Base-by-base conservation (phyloP, 179 eudicot genomes). In the Silene vulgaris region DNA sequence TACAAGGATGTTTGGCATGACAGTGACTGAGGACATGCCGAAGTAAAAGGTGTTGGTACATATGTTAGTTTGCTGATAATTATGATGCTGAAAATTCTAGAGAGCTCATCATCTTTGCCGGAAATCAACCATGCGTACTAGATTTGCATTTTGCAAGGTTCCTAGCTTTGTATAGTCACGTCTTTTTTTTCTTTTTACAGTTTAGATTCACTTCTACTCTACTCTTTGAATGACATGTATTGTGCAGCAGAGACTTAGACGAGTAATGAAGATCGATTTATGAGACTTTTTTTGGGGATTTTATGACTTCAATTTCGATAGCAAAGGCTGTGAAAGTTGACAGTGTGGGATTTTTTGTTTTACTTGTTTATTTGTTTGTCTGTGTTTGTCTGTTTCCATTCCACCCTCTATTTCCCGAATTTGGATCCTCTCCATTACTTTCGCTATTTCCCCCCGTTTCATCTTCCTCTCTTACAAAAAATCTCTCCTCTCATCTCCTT, bases 151-250 rank as follows among this genome's bases (percentile, higher is more conserved):
- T 28, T 71, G 26, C 52, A 28, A 73, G 71, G 71, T 81, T 37
- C 56, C 65, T 43, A 64, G 81, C 74, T 32, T 40, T 81, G 81
- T 81, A 81, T 78, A 81, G 84, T 70, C 9, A 69, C 59, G 16
- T 43, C n/a, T 9, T 65, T 12, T 16, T 35, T 65, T 17, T n/a
- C 26, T 23, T 64, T 72, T 45, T 20, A 45, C 28, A 71, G 8
- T 75, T 4, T 71, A 71, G 65, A 66, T 72, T 52, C 23, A 19
- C 56, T 66, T 71, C 61, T 32, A 32, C 37, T 63, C 7, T 54
- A 71, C 26, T 35, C 30, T 45, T 52, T 16, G 43, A 66, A 35
- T 66, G 4, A 7, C 70, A 13, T 66, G 1, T 62, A 26, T 23
- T 52, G 59, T 52, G 59, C 59, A 52, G 16, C 59, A 52, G 59